phyloP scores from a whole-genome alignment of 179 eudicot genomes.

The Drosera spatulata region DNA sequence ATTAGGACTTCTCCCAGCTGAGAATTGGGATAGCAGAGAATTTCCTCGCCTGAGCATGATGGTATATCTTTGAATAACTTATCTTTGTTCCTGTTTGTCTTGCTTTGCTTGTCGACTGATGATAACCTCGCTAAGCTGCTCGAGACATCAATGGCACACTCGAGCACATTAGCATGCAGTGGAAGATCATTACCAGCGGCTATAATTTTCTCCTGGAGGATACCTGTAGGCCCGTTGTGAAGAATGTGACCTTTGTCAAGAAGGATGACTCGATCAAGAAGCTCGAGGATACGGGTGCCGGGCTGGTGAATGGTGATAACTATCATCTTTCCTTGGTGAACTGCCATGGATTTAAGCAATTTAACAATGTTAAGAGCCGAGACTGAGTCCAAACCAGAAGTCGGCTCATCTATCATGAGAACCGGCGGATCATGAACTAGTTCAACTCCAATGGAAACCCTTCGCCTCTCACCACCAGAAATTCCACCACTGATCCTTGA shows the following conservation, averaged over 20 bases:
- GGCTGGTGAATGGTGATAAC: constrained; percentile 82
- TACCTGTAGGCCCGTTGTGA: constrained; percentile 56
- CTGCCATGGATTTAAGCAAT: constrained; percentile 51
- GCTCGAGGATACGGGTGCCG: constrained; percentile 66
- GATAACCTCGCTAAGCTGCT: constrained; percentile 27
- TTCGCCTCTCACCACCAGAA: constrained; percentile 78
- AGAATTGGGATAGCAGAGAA: constrained; percentile 33
- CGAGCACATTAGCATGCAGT: constrained; percentile 63
- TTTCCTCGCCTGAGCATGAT: constrained; percentile 7
- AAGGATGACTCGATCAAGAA: constrained; percentile 46
- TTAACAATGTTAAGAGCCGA: constrained; percentile 66
- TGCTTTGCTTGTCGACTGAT: constrained; percentile 12
- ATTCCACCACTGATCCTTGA: constrained; percentile 62
- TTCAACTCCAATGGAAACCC: constrained; percentile 82
- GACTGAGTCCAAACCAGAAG: constrained; percentile 78
- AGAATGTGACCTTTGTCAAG: constrained; percentile 53
- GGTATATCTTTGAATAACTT: not conserved
- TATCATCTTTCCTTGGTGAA: constrained; percentile 54
- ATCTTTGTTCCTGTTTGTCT: constrained; percentile 2
- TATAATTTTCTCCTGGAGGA: constrained; percentile 48
- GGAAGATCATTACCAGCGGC: constrained; percentile 45
- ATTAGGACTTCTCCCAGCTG: constrained; percentile 35
- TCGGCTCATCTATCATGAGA: constrained; percentile 72
- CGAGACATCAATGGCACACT: constrained; percentile 64
- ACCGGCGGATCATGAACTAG: constrained; percentile 70